phyloP scores from a whole-genome alignment of 768 basidiomycete genomes.

The Podaxis rugospora region DNA sequence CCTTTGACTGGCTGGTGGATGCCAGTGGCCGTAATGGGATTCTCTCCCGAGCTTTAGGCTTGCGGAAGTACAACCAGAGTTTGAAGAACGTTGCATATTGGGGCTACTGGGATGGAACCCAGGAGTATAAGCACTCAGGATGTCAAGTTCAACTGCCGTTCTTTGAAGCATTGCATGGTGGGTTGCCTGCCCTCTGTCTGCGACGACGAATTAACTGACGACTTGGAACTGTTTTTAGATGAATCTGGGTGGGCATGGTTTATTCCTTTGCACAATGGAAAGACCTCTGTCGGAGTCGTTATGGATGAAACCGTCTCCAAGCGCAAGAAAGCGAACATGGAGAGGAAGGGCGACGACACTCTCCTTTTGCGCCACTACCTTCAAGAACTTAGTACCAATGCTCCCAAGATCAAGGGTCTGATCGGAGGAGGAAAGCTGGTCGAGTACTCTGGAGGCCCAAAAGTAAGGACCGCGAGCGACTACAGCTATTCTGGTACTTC shows the following conservation, averaged over 20 bases:
- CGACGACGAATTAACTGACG: neutral
- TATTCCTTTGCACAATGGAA: slow-evolving; percentile 40
- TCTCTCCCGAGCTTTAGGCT: slow-evolving; percentile 61
- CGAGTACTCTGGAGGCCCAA: slow-evolving; percentile 18
- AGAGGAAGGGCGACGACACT: slow-evolving; percentile 11
- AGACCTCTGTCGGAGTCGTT: slow-evolving; percentile 42
- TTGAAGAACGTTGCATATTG: slow-evolving; percentile 55
- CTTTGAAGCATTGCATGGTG: slow-evolving; percentile 52
- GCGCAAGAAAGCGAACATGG: slow-evolving; percentile 15
- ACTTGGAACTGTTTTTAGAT: slow-evolving; percentile 24
- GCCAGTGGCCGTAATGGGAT: slow-evolving; percentile 54
- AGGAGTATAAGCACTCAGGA: slow-evolving; percentile 31
- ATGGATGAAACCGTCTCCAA: slow-evolving; percentile 24
- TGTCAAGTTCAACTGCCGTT: slow-evolving; percentile 43
- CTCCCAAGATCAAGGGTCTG: slow-evolving; percentile 31
- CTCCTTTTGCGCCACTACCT: slow-evolving; percentile 30
- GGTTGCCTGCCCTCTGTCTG: slow-evolving; percentile 2
- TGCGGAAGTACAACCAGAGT: slow-evolving; percentile 48
- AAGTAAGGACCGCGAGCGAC: slow-evolving; percentile 26
- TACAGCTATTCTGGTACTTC: slow-evolving; percentile 28
- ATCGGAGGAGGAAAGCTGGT: slow-evolving; percentile 19
- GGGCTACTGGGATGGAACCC: slow-evolving; percentile 53
- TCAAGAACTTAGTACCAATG: slow-evolving; percentile 24
- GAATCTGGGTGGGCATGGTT: slow-evolving; percentile 49
- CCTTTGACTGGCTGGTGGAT: slow-evolving; percentile 55